Percentiles rank a stretch among this genome's conserved stretches.
Conservation (phyloP, 495 filamentous ascomycete species). For the Haplographium delicatum region DNA sequence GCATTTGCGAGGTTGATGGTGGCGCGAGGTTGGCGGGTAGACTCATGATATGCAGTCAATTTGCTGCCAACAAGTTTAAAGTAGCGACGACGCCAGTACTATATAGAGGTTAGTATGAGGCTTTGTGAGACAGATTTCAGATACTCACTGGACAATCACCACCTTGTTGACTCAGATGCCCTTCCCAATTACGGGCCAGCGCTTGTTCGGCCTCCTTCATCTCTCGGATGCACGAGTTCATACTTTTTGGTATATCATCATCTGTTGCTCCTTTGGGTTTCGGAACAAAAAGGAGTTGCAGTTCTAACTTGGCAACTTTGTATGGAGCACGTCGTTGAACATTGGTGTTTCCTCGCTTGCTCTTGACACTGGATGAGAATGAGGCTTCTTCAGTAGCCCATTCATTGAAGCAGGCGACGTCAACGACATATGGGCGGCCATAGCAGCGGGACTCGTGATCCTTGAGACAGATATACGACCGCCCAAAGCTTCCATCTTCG, state of each 20-base stretch:
- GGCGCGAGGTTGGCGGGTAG: constrained; percentile 88
- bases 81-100: constrained; percentile 97
- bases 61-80: constrained; percentile 91
- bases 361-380: constrained; percentile 73
- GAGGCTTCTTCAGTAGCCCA: constrained; percentile 84
- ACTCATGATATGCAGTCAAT: constrained; percentile 92
- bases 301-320: constrained; percentile 85
- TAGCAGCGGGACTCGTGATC: constrained; percentile 84
- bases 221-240: constrained; percentile 90
- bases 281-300: constrained; percentile 91
- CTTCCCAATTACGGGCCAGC: constrained; percentile 71
- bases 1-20: constrained; percentile 96
- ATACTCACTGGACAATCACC: constrained; percentile 92
- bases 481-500: constrained; percentile 86
- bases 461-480: constrained; percentile 87
- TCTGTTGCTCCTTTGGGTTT: constrained; percentile 84
- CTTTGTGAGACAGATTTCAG: not conserved
- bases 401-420: constrained; percentile 93
- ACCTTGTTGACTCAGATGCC: constrained; percentile 89
- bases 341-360: constrained; percentile 66
- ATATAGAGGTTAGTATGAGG: constrained; percentile 27
- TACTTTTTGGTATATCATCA: constrained; percentile 97
- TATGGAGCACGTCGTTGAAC: constrained; percentile 74
- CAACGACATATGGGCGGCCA: constrained; percentile 78
- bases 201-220: constrained; percentile 80